These are phyloP conservation scores for Drechslera avenae DNA, from an alignment of 2,329 filamentous ascomycete genomes.

Conservation along the genomic window DNA sequence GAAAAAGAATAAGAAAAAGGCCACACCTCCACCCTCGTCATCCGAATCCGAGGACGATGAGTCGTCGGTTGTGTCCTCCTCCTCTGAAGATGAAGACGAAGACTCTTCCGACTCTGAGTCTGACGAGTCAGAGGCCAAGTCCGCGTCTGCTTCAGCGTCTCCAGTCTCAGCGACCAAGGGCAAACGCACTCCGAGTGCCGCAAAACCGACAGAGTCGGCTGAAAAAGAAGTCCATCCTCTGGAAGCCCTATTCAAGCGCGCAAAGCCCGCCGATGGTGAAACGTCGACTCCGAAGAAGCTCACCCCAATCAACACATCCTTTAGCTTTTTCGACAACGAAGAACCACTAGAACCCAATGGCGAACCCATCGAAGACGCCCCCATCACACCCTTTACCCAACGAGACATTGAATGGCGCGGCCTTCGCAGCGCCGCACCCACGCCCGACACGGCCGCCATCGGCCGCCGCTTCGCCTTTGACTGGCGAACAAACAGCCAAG, in stretches of 20 bases:
- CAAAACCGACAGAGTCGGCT: slow-evolving; percentile 22
- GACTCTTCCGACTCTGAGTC: slow-evolving; percentile 29
- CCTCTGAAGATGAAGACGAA: slow-evolving; percentile 36
- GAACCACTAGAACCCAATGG: slow-evolving; percentile 50
- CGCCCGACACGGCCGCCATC: slow-evolving; percentile 87
- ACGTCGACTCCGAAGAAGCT: slow-evolving; percentile 47
- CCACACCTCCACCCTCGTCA: slow-evolving; percentile 30
- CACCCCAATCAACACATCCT: slow-evolving; percentile 61
- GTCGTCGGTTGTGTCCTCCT: slow-evolving; percentile 47
- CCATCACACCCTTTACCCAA: slow-evolving; percentile 82
- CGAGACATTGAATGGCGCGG: slow-evolving; percentile 76
- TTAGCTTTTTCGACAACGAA: slow-evolving; percentile 76
- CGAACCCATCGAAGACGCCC: slow-evolving; percentile 48
- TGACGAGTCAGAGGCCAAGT: slow-evolving; percentile 23
- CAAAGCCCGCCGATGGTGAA: slow-evolving; percentile 49
- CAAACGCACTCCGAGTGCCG: slow-evolving; percentile 17
- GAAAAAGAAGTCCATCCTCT: slow-evolving; percentile 73
- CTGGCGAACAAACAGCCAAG: slow-evolving; percentile 47
- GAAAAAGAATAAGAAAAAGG: slow-evolving; percentile 34
- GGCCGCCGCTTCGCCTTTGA: slow-evolving; percentile 65
- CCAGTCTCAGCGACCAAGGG: slow-evolving; percentile 17
- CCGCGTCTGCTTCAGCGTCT: slow-evolving; percentile 19
- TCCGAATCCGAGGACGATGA: slow-evolving; percentile 36
- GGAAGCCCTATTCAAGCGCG: slow-evolving; percentile 87
- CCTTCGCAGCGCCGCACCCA: slow-evolving; percentile 87